phyloP scores from a whole-genome alignment of 2,329 filamentous ascomycete genomes.

The Lasiodiplodia theobromae region DNA sequence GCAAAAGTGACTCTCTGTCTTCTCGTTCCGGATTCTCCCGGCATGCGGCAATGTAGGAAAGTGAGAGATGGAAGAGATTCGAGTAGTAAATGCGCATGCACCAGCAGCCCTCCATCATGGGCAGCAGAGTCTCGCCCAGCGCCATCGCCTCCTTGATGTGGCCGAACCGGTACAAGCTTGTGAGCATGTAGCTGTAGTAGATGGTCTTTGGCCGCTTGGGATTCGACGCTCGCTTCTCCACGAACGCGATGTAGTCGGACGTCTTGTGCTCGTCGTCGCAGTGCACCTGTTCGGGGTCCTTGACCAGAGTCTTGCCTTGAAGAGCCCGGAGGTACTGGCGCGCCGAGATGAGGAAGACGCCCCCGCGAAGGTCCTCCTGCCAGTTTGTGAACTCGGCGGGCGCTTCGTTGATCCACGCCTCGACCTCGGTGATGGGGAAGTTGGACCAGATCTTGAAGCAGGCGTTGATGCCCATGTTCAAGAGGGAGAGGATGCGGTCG shows the following conservation, averaged over 20 bases:
- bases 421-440: constrained; percentile 72
- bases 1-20: constrained; percentile 58
- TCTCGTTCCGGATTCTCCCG: constrained; percentile 45
- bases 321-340: constrained; percentile 73
- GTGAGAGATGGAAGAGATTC: constrained; percentile 51
- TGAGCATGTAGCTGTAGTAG: constrained; percentile 66
- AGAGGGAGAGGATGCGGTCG: constrained; percentile 74
- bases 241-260: constrained; percentile 59
- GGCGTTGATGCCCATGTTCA: constrained; percentile 73
- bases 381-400: constrained; percentile 77
- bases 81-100: constrained; percentile 53
- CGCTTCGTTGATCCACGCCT: constrained; percentile 74
- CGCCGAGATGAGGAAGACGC: constrained; percentile 70
- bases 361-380: constrained; percentile 74
- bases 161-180: constrained; percentile 52
- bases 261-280: constrained; percentile 72
- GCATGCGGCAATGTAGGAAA: constrained; percentile 50
- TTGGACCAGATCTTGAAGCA: constrained; percentile 73
- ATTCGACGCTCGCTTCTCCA: constrained; percentile 60
- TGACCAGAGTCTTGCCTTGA: constrained; percentile 72
- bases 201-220: constrained; percentile 70
- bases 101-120: constrained; percentile 52
- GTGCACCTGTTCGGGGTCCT: constrained; percentile 64
- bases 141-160: constrained; percentile 51
- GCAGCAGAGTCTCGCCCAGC: constrained; percentile 51